Evolutionary conservation across 1,139 yeast species (phyloP).

Genomic region (Meyerozyma elateridarum): DNA sequence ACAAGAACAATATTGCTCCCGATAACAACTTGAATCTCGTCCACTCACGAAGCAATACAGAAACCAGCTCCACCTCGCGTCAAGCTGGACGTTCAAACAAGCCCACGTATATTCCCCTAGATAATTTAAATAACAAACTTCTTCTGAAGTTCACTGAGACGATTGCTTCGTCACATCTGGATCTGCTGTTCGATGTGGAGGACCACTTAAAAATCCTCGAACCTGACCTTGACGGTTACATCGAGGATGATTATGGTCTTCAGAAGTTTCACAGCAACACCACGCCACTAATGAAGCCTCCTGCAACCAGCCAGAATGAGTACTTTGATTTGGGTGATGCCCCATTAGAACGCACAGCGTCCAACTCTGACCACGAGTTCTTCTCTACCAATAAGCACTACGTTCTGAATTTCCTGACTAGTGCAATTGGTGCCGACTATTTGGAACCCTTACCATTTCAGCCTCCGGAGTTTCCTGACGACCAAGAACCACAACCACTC

Average conservation of each 20-base stretch:
- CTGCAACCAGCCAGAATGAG: constrained; percentile 26
- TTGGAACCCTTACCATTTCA: constrained; percentile 4
- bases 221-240: constrained; percentile 17
- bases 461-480: constrained; percentile 1
- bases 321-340: constrained; percentile 25
- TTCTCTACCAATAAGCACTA: constrained; percentile 8
- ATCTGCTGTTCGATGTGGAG: constrained; percentile 10
- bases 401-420: neutral
- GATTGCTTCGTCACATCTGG: constrained; percentile 10
- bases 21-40: too few species aligned
- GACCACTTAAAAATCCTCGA: constrained; percentile 16
- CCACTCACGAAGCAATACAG: too few species aligned
- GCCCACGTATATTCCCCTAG: constrained; percentile 12
- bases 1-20: too few species aligned
- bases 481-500: constrained; percentile 1
- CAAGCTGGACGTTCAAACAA: neutral
- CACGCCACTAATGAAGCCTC: constrained; percentile 43
- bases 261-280: constrained; percentile 16
- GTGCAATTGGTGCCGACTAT: neutral
- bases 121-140: constrained; percentile 10
- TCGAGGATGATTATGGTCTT: constrained; percentile 11
- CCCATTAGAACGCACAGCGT: constrained; percentile 1
- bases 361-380: constrained; percentile 8
- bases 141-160: constrained; percentile 8
- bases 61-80: neutral